Base-by-base conservation (phyloP, 768 basidiomycete species). In the Cystobasidium ongulense region DNA sequence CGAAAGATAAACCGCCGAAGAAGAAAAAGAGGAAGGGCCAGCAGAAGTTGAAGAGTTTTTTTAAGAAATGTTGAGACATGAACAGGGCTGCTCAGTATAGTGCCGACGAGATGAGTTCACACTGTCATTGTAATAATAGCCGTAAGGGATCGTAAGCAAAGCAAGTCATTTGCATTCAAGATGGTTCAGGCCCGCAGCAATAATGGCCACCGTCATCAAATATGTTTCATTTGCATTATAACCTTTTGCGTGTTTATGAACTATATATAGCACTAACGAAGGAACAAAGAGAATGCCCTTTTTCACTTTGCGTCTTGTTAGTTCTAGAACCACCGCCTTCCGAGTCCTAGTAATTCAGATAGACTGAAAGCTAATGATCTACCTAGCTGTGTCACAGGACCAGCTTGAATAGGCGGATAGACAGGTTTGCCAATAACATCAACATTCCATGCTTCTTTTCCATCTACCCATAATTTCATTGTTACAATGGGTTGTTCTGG, bases 381-480 rank as follows among this genome's bases (percentile, higher is more conserved):
- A 13, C 68, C 68, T n/a, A 71, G 36, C 29, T 36, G 25, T 10
- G 68, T 77, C 10, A 77, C 57, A 17, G 70, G 73, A 36, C 21
- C 61, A 50, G 7, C 46, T 50, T 50, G 46, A 8, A 61, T 46
- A 21, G 53, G 67, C 43, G 62, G 57, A n/a, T 65, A 68, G 7
- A 80, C 25, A 1, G 75, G 77, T 75, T 77, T 75, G 15, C 79
- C 79, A 1, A 72, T 23, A 2, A 80, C 76, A 23, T 78, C 74
- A 23, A 76, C 57, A 0, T 71, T 57, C 76, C 76, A 78, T 25
- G 74, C 67, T 27, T 59, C 68, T 27, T 74, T 53, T 0, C 89
- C 89, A 75, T 88, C 85, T 64, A 89, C 85, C 76, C 86, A 81
- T 15, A 87, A 82, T 78, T 88, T 86, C 17, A 90, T 76, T 29